A percentile compares a stretch with the other conserved stretches of the same genome.
phyloP scores from a whole-genome alignment of 345 rosid genomes.

The Zanthoxylum bungeanum region DNA sequence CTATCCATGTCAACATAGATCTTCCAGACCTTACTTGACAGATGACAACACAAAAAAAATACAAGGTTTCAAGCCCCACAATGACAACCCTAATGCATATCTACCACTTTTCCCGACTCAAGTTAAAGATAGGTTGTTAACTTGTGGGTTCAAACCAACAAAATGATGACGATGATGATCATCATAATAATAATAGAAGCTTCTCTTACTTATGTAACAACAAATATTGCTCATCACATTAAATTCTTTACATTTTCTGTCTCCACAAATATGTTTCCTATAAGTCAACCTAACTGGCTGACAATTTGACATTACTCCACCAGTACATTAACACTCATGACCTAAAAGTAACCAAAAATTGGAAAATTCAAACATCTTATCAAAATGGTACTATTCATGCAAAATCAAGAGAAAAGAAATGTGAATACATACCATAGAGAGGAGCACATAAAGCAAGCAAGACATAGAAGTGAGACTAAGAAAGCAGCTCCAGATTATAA shows the following conservation, averaged over 20 bases:
- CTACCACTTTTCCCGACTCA: background rate
- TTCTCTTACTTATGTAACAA: background rate
- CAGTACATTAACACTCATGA: background rate
- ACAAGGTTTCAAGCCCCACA: background rate
- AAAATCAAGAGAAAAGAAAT: background rate
- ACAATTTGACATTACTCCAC: background rate
- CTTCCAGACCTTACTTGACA: too few species aligned
- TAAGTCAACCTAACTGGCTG: background rate
- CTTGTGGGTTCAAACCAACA: background rate
- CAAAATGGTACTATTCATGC: background rate
- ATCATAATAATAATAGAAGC: background rate
- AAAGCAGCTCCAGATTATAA: slow-evolving; percentile 98
- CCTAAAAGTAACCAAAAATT: background rate
- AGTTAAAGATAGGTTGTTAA: background rate
- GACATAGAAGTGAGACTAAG: slow-evolving; percentile 89
- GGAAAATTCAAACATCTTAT: too few species aligned
- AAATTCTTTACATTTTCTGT: background rate
- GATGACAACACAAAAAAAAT: background rate
- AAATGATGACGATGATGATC: too few species aligned
- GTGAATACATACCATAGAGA: slow-evolving; percentile 70
- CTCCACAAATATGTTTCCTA: background rate
- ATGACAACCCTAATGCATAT: background rate
- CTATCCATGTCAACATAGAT: too few species aligned
- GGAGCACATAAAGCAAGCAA: slow-evolving; percentile 77
- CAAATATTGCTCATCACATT: background rate